phyloP scores from a whole-genome alignment of 768 basidiomycete genomes.

The Lanmaoa pseudosensibilis region DNA sequence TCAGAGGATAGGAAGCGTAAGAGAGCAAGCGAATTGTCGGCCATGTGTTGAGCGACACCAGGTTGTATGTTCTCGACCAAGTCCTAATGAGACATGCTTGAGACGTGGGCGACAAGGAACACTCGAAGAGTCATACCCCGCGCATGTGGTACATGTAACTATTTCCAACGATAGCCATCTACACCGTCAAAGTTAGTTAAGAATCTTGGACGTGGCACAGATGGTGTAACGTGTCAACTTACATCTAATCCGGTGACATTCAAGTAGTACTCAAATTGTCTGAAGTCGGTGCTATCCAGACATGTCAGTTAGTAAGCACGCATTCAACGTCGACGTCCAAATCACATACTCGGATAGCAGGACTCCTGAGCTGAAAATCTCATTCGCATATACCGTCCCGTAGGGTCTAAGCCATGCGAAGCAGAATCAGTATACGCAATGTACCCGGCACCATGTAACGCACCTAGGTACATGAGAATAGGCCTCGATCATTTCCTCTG shows the following conservation, averaged over 20 bases:
- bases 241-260: conserved; percentile 92
- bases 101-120: neutral
- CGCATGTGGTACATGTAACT: conserved; percentile 94
- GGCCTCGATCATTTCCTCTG: conserved; percentile 90
- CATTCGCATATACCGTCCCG: conserved; percentile 87
- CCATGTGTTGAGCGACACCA: conserved; percentile 90
- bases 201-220: neutral
- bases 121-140: conserved; percentile 48
- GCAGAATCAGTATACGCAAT: neutral
- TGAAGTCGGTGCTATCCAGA: conserved; percentile 80
- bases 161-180: conserved; percentile 92
- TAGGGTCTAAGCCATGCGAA: conserved; percentile 56
- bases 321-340: neutral
- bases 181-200: conserved; percentile 2
- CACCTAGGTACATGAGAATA: conserved; percentile 83
- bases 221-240: conserved; percentile 26
- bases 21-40: conserved; percentile 80
- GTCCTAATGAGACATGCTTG: conserved; percentile 42
- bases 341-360: conserved; percentile 77
- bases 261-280: conserved; percentile 88
- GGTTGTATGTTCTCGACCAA: conserved; percentile 79
- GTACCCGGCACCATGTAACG: neutral
- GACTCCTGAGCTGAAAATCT: conserved; percentile 90
- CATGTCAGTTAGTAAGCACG: conserved; percentile 13
- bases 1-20: conserved; percentile 70